A percentile compares a stretch with the other conserved stretches of the same genome.
These are phyloP conservation scores for Bipolaris bicolor DNA, from an alignment of 2,329 filamentous ascomycete genomes.

Conservation along the genomic window DNA sequence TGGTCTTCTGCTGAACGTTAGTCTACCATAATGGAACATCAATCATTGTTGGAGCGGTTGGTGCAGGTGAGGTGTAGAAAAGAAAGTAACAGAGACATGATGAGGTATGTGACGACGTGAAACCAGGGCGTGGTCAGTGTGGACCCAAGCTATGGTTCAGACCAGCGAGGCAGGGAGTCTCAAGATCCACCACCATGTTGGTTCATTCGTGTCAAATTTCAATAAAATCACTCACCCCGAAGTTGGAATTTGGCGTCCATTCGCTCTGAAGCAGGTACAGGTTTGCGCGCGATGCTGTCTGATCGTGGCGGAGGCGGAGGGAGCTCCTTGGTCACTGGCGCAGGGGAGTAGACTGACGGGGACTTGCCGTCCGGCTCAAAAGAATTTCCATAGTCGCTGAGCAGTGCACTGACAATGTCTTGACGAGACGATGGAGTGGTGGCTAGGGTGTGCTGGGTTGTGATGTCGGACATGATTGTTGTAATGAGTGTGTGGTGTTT, in stretches of 20 bases:
- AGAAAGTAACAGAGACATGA: neutral
- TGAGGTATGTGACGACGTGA: slow-evolving; percentile 7
- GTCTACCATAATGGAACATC: neutral
- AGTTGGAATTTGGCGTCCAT: slow-evolving; percentile 44
- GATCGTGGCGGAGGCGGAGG: slow-evolving; percentile 38
- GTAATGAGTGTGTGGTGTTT: slow-evolving; percentile 10
- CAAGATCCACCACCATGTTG: neutral
- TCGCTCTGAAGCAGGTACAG: slow-evolving; percentile 30
- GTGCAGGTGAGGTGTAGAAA: neutral
- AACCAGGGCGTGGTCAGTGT: slow-evolving; percentile 6
- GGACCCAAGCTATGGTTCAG: neutral
- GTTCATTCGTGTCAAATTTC: neutral
- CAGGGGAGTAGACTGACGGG: slow-evolving; percentile 30
- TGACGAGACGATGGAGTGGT: slow-evolving; percentile 41
- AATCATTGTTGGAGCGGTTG: neutral
- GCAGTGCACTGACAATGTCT: slow-evolving; percentile 47
- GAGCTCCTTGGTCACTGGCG: slow-evolving; percentile 40
- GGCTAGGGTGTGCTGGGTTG: slow-evolving; percentile 32
- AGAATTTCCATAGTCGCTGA: slow-evolving; percentile 47
- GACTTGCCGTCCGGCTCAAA: slow-evolving; percentile 35
- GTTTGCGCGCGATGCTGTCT: slow-evolving; percentile 33
- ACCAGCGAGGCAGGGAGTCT: slow-evolving; percentile 4
- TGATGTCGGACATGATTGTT: slow-evolving; percentile 35
- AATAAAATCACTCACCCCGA: slow-evolving; percentile 36
- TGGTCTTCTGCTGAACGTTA: slow-evolving; percentile 19